Evolutionary conservation across 2,329 filamentous ascomycete genomes (phyloP).

Genomic region (Exophiala sp.): DNA sequence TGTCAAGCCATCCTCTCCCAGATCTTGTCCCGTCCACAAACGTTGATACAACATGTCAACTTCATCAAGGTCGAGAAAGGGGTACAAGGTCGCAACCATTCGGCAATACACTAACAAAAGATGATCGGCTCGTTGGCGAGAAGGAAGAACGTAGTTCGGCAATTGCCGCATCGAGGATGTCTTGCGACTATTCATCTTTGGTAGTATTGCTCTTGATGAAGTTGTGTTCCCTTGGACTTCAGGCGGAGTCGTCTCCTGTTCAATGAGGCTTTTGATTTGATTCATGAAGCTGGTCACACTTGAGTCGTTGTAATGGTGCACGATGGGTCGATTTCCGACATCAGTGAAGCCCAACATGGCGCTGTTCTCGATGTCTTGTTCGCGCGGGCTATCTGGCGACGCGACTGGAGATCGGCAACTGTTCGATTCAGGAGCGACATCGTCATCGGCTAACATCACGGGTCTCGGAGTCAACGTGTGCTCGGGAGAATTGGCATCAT

Average conservation of each 20-base stretch:
- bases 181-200: too few relatives aligned
- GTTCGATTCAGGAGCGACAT: too few relatives aligned
- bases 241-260: background rate
- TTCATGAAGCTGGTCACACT: conserved; percentile 17
- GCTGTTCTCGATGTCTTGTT: background rate
- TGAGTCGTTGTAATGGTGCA: conserved; percentile 4
- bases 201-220: background rate
- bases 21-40: conserved; percentile 24
- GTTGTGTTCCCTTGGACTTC: background rate
- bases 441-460: too few relatives aligned
- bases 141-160: conserved; percentile 12
- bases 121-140: conserved; percentile 10
- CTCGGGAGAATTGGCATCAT: background rate
- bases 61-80: conserved; percentile 32
- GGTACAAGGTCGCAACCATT: conserved; percentile 5
- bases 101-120: conserved; percentile 9
- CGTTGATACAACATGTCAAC: conserved; percentile 40
- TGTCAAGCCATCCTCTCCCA: conserved; percentile 38
- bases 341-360: conserved; percentile 17
- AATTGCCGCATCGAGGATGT: too few relatives aligned
- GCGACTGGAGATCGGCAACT: too few relatives aligned
- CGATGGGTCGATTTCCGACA: background rate
- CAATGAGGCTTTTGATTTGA: conserved; percentile 11
- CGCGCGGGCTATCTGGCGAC: background rate
- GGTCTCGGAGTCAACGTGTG: too few relatives aligned